Percentiles rank a stretch among this genome's conserved stretches.
Conservation (phyloP, 1,284 basidiomycete species). For the Irpex sp. region DNA sequence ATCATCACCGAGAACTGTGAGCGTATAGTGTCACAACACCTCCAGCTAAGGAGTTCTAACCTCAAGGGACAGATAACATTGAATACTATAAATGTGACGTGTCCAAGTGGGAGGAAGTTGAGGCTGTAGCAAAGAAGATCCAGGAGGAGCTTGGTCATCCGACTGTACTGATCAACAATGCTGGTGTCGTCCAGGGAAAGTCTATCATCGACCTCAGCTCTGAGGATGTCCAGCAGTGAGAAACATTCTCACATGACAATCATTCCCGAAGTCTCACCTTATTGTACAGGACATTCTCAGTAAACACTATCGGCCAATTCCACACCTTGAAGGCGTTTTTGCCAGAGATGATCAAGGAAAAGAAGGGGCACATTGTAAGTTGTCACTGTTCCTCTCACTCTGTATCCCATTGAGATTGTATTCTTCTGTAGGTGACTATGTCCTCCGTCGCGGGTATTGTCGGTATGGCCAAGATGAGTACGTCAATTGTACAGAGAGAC, state of each 20-base stretch:
- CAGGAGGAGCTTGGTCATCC: constrained; percentile 84
- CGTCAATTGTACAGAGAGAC: constrained; percentile 25
- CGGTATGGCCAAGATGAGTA: constrained; percentile 80
- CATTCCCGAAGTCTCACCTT: neutral
- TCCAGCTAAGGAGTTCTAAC: neutral
- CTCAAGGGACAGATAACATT: constrained; percentile 58
- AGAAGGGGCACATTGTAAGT: constrained; percentile 81
- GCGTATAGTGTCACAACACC: constrained; percentile 16
- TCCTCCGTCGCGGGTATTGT: constrained; percentile 77
- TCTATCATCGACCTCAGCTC: constrained; percentile 75
- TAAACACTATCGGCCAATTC: constrained; percentile 88
- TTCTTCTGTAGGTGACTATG: constrained; percentile 60
- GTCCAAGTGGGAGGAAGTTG: constrained; percentile 81
- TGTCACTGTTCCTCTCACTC: neutral
- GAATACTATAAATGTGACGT: constrained; percentile 86
- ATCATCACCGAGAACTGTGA: constrained; percentile 74
- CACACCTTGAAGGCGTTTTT: constrained; percentile 92
- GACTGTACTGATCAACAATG: constrained; percentile 93
- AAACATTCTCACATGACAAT: neutral
- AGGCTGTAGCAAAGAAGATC: constrained; percentile 66
- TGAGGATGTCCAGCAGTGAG: constrained; percentile 79
- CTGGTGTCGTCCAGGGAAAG: constrained; percentile 92
- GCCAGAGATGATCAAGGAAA: constrained; percentile 80
- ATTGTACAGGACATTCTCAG: constrained; percentile 74
- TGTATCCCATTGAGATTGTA: constrained; percentile 1